Base-by-base conservation (phyloP, 495 filamentous ascomycete genomes). In the Elasticomyces elasticus region DNA sequence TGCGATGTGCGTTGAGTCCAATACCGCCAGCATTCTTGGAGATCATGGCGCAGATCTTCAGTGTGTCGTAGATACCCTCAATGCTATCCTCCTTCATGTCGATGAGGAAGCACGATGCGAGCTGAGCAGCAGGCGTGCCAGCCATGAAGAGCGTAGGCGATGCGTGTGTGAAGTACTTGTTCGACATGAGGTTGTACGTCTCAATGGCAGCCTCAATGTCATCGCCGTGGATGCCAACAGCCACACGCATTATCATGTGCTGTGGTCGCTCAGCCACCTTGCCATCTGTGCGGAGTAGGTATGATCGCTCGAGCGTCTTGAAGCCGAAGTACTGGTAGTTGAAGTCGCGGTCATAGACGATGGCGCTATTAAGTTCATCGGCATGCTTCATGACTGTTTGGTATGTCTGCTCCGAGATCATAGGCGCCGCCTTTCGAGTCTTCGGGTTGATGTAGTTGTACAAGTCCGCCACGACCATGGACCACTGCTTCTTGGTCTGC, bases 271-370 rank as follows among this genome's bases (percentile, higher is more conserved):
- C 92, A 6, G 88, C 90, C 64, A 97, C 85, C 69, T 92, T 90
- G 59, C 89, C 90, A 60, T 95, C 77, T 52, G 95, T 83, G 52
- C 89, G 86, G 28, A 98, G 80, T 23, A 98, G 83, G 64, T 98
- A 98, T 66, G 92, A 97, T 47, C 92, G 84, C 76, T 98, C 92
- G 37, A 98, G 77, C 1, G 92, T 98, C 81, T 98, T 98, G 83
- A 98, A 98, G 52, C 92, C 92, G 55, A 98, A 98, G 75, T 89
- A 98, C 75, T 98, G 94, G 75, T 98, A 98, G 77, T 97, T 96
- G 79, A 98, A 98, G 67, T 98, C 92, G 52, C 92, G 83, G 72
- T 98, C 92, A 61, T 97, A 98, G 59, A 98, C 92, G 64, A 98
- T 97, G 59, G 92, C 91, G 15, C 92, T 96, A 76, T 98, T 95